Conservation (phyloP, 345 rosid species). For the Adansonia digitata region DNA sequence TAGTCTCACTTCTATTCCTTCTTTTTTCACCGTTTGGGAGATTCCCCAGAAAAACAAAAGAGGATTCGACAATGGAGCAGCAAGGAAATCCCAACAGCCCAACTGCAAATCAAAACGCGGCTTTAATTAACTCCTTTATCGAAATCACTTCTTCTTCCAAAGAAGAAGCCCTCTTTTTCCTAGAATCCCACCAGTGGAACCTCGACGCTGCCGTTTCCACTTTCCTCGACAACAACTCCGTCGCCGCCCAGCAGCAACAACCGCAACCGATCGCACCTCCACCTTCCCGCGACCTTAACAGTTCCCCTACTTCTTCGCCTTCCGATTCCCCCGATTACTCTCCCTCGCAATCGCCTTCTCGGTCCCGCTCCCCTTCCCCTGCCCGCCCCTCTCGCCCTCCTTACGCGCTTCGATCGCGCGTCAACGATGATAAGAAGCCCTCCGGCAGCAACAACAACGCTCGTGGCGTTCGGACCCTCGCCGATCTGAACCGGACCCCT, state of each 20-base stretch:
- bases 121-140: conserved; percentile 56
- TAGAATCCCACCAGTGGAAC: conserved; percentile 84
- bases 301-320: conserved; percentile 34
- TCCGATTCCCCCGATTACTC: conserved; percentile 45
- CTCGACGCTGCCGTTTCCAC: conserved; percentile 91
- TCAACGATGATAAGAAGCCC: conserved; percentile 34
- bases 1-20: not conserved
- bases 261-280: conserved; percentile 10
- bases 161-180: conserved; percentile 80
- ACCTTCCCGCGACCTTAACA: conserved; percentile 17
- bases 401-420: conserved; percentile 54
- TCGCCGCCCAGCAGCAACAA: not conserved
- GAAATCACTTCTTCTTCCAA: conserved; percentile 84
- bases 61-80: conserved; percentile 25
- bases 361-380: conserved; percentile 60
- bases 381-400: conserved; percentile 40
- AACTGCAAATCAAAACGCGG: conserved; percentile 8
- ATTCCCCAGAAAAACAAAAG: not conserved
- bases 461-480: conserved; percentile 68
- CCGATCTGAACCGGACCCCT: conserved; percentile 73
- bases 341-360: conserved; percentile 57
- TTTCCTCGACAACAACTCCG: conserved; percentile 58
- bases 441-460: conserved; percentile 38
- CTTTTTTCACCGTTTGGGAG: not conserved
- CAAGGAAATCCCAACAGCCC: conserved; percentile 14